Evolutionary conservation across 2,329 filamentous ascomycete species (phyloP).

Genomic region (Neurospora sp.): DNA sequence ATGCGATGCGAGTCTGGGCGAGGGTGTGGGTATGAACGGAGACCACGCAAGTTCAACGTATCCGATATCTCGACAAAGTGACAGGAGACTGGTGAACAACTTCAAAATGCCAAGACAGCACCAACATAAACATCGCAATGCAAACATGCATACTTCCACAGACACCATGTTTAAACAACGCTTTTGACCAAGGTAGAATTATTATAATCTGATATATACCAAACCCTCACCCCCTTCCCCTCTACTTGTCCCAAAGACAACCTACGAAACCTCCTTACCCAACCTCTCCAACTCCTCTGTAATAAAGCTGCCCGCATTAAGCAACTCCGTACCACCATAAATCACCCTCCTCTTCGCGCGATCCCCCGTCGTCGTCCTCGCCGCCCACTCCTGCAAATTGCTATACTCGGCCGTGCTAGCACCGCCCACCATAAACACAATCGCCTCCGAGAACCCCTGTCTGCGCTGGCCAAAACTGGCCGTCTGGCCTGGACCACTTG

Average conservation of each 20-base stretch:
- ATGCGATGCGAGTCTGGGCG: background rate
- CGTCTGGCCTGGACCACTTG: slow-evolving; percentile 51
- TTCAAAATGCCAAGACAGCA: background rate
- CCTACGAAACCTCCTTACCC: slow-evolving; percentile 42
- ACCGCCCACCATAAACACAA: slow-evolving; percentile 91
- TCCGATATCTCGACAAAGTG: background rate
- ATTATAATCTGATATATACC: background rate
- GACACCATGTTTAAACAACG: background rate
- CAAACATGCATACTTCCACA: background rate
- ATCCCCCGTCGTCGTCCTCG: slow-evolving; percentile 49
- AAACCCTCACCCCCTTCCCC: background rate
- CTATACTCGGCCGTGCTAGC: slow-evolving; percentile 99
- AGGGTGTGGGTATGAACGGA: background rate
- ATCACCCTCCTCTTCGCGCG: slow-evolving; percentile 70
- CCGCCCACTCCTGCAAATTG: slow-evolving; percentile 93
- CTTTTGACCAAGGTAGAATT: background rate
- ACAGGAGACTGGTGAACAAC: background rate
- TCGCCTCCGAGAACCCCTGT: slow-evolving; percentile 80
- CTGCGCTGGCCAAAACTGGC: slow-evolving; percentile 86
- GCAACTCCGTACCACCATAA: slow-evolving; percentile 83
- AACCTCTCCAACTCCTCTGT: slow-evolving; percentile 52
- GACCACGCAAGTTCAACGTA: background rate
- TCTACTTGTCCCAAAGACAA: background rate
- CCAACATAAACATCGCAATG: background rate
- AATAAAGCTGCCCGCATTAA: slow-evolving; percentile 60